phyloP scores from a whole-genome alignment of 306 rosid genomes.

The Nissolia schottii region DNA sequence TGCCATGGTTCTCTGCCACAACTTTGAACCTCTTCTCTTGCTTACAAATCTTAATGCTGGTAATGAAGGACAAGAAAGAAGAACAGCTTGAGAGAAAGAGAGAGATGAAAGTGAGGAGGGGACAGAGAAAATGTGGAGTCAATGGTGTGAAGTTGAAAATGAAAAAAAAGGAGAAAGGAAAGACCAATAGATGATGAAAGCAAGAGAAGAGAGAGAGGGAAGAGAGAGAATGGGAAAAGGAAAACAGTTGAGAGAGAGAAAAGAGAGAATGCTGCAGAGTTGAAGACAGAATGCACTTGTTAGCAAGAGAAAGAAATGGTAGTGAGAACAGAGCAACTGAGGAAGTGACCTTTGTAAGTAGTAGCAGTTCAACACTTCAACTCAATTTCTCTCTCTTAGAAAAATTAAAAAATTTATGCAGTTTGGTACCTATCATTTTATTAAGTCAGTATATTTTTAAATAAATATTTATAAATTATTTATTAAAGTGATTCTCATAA shows the following conservation, averaged over 20 bases:
- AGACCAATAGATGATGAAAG: constrained; percentile 21
- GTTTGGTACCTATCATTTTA: too few species aligned
- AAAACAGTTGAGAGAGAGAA: constrained; percentile 18
- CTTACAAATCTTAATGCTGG: constrained; percentile 29
- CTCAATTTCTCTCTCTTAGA: neutral
- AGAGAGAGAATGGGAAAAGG: neutral
- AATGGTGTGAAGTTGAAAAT: constrained; percentile 32
- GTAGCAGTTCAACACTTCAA: neutral
- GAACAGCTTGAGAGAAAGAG: constrained; percentile 4
- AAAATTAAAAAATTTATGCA: too few species aligned
- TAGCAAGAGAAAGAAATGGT: neutral
- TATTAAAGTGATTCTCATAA: too few species aligned
- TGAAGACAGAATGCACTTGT: constrained; percentile 13
- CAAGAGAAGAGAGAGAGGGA: constrained; percentile 14
- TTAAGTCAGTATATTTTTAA: too few species aligned
- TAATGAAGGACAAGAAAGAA: constrained; percentile 12
- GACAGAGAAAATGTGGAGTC: constrained; percentile 17
- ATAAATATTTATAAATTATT: too few species aligned
- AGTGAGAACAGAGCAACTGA: constrained; percentile 22
- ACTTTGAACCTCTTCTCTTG: constrained; percentile 20
- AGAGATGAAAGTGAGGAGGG: constrained; percentile 4
- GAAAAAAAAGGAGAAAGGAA: constrained; percentile 31
- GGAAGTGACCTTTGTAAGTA: neutral
- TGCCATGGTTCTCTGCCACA: constrained; percentile 50
- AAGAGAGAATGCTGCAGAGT: neutral